Evolutionary conservation across 208 protist genomes (phyloP).

Genomic region (Wallacemonas collosoma): DNA sequence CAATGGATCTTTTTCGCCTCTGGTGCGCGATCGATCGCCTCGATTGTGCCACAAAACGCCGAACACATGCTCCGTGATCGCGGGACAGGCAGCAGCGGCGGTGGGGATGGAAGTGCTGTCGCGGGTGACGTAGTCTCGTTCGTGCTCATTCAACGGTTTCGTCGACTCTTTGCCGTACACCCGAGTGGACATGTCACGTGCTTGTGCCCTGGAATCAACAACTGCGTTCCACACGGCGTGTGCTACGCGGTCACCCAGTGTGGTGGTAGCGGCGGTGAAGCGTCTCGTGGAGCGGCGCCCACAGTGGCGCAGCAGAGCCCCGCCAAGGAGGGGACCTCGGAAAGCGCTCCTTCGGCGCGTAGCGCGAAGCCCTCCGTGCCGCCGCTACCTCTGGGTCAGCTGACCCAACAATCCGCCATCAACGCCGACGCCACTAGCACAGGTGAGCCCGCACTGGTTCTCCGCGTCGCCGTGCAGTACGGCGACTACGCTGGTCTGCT

Average conservation of each 20-base stretch:
- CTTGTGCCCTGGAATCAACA: constrained; percentile 36
- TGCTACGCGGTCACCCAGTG: background rate
- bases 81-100: background rate
- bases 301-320: no score
- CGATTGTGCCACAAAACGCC: background rate
- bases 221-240: constrained; percentile 19
- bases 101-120: background rate
- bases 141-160: constrained; percentile 36
- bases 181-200: constrained; percentile 33
- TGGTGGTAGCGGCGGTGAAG: background rate
- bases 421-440: background rate
- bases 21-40: background rate
- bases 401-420: background rate
- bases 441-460: background rate
- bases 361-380: background rate
- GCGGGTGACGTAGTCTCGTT: constrained; percentile 19
- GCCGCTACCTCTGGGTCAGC: background rate
- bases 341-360: background rate
- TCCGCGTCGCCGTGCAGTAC: constrained; percentile 19
- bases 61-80: background rate
- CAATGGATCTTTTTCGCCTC: constrained; percentile 29
- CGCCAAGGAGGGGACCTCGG: background rate
- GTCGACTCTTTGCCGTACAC: constrained; percentile 33
- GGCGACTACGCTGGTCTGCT: constrained; percentile 24
- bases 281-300: background rate